Conservation (phyloP, 2,329 filamentous ascomycete species). For the Aspergillus sp. region DNA sequence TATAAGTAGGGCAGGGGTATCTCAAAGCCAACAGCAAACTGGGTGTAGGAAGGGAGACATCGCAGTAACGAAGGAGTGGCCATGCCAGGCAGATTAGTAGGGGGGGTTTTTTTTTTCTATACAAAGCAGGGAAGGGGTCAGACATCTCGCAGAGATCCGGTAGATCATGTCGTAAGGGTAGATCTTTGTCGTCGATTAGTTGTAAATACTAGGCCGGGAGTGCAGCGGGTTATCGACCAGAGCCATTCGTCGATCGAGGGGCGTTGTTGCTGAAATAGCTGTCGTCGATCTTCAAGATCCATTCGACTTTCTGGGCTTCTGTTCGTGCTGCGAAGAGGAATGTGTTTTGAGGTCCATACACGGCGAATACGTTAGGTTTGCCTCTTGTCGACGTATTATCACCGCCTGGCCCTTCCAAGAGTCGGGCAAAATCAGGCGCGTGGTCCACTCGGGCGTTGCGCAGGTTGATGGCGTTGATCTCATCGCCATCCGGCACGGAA, state of each 20-base stretch:
- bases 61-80: slow-evolving; percentile 4
- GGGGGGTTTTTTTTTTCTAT: neutral
- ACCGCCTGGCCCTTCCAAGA: slow-evolving; percentile 63
- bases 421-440: slow-evolving; percentile 80
- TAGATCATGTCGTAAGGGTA: slow-evolving; percentile 18
- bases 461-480: slow-evolving; percentile 86
- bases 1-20: slow-evolving; percentile 39
- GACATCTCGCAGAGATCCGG: slow-evolving; percentile 9
- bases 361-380: slow-evolving; percentile 80
- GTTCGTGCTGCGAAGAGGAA: slow-evolving; percentile 91
- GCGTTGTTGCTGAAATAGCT: slow-evolving; percentile 60
- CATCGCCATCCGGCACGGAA: slow-evolving; percentile 81
- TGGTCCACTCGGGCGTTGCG: slow-evolving; percentile 90
- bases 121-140: slow-evolving; percentile 10
- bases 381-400: slow-evolving; percentile 46
- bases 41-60: neutral
- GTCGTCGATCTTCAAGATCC: slow-evolving; percentile 95
- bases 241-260: slow-evolving; percentile 31
- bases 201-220: neutral
- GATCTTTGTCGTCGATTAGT: slow-evolving; percentile 12
- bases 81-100: slow-evolving; percentile 6
- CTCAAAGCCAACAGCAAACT: slow-evolving; percentile 36
- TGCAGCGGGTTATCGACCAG: slow-evolving; percentile 23
- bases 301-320: slow-evolving; percentile 92
- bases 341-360: slow-evolving; percentile 93